Base-by-base conservation (phyloP, 805 yeast genomes). In the Cyberlindnera subsufficiens region DNA sequence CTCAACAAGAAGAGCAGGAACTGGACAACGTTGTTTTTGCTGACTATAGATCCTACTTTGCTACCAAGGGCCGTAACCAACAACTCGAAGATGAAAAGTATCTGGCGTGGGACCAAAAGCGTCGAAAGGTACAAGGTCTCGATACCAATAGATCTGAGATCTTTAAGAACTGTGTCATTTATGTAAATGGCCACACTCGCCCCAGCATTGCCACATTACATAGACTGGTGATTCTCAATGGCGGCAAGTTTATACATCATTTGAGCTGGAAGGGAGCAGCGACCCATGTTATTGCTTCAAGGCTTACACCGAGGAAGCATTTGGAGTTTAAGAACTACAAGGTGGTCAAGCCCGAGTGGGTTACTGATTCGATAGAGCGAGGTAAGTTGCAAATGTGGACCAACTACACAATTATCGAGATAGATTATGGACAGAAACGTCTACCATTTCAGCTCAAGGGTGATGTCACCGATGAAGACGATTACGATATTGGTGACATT, bases 151-250 rank as follows among this genome's bases (percentile, higher is more conserved):
- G 40, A 4, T 45, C 56, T 1, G 42, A 35, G 2, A 66, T 90
- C 1, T 89, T 91, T 56, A 54, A 65, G 31, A 78, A 73, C 1
- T 86, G 90, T 58, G 62, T 68, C 1, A 71, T 91, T 5, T 80
- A 84, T 59, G 88, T 91, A n/a, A 90, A 89, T 55, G 99, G 99
- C 1, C 79, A 84, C 54, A 91, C 98, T 0, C 65, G 64, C 3
- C 98, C 98, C 0, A 78, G 90, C n/a, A 74, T 88, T 14, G 65
- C 75, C 34, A 82, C 78, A 46, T 64, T 93, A 27, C 91, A 86
- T 54, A 74, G 80, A 42, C 53, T 87, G 51, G 80, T 91, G 3
- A 76, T 86, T 2, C 51, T 78, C 9, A 75, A 90, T 61, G 97
- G 98, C 1, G 99, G 99, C 0, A 71, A 66, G 40, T 86, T 85